Base-by-base conservation (phyloP, 2,329 filamentous ascomycete species). In the Zarea fungicola region DNA sequence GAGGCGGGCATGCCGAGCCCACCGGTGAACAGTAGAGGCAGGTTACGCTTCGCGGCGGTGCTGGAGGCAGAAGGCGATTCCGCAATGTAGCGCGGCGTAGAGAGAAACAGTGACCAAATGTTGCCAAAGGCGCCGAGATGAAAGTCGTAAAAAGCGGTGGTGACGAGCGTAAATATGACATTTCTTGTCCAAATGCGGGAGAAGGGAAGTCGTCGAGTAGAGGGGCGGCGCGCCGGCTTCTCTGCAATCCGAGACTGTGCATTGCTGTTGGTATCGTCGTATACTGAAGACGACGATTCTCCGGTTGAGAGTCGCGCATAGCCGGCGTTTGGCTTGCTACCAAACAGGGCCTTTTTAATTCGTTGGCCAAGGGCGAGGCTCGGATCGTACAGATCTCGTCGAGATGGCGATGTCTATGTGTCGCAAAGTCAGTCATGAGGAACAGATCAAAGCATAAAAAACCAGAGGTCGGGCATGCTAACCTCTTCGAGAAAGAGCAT, bases 91-190 rank as follows among this genome's bases (percentile, higher is more conserved):
- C 82, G 79, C 0, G 83, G 80, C 1, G 81, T 82, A 0, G 84
- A 85, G 26, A 88, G 71, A 65, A 87, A 87, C 13, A 87, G 73
- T 11, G 83, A 82, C 69, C 81, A 85, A 48, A 88, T 73, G 48
- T 83, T 80, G 51, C 81, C 81, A 65, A 88, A 88, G 18, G 83
- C 79, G 52, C 80, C 82, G 54, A 73, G 79, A 66, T 89, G 85
- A 59, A 89, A 81, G 54, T 85, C 83, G 56, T 87, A 81, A 42
- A 89, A 77, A 26, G 83, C 83, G 54, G 84, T 82, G 22, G 76
- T 77, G 41, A 86, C 60, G 3, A 89, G 68, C 0, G 74, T 77
- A 48, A 73, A 69, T 51, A 75, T 62, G 36, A 76, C 70, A 48
- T 75, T 74, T 43, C 65, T 66, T 1, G 73, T 76, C 67, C 72